These are phyloP conservation scores for Immersiella caudata DNA, from an alignment of 495 filamentous ascomycete genomes.

Conservation along the genomic window DNA sequence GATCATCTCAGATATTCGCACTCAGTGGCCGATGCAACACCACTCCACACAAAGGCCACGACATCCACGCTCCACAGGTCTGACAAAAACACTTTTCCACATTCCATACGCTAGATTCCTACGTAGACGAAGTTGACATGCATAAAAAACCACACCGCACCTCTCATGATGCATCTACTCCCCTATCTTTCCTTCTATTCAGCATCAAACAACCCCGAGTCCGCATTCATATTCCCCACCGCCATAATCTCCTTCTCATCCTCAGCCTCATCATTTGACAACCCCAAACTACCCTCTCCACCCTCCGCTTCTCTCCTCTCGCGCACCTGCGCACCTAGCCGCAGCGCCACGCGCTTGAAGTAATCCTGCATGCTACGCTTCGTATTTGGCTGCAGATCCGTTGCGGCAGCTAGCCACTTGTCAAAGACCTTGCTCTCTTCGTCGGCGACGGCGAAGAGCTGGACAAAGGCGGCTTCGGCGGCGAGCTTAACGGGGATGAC, in stretches of 20 bases:
- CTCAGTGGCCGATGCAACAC: too few species aligned
- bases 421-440: slow-evolving; percentile 86
- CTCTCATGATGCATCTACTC: background rate
- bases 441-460: slow-evolving; percentile 91
- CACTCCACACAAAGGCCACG: too few species aligned
- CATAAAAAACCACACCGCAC: background rate
- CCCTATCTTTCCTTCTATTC: slow-evolving; percentile 19
- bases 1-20: too few species aligned
- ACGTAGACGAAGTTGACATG: background rate
- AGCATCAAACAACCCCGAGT: slow-evolving; percentile 60
- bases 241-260: slow-evolving; percentile 96
- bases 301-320: slow-evolving; percentile 90
- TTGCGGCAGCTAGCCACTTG: slow-evolving; percentile 66
- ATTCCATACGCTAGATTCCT: background rate
- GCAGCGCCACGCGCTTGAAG: slow-evolving; percentile 87
- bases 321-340: slow-evolving; percentile 78
- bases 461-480: slow-evolving; percentile 90
- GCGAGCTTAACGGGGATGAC: slow-evolving; percentile 97
- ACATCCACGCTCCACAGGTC: too few species aligned
- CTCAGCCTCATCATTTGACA: slow-evolving; percentile 86
- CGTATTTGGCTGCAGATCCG: slow-evolving; percentile 62
- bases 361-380: slow-evolving; percentile 96
- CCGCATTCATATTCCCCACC: slow-evolving; percentile 87
- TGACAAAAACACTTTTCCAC: background rate
- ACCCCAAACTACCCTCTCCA: slow-evolving; percentile 78